Evolutionary conservation across 345 rosid species (phyloP), one percentile per base, ranked within the genome.

Genomic region (Salix viminalis): DNA sequence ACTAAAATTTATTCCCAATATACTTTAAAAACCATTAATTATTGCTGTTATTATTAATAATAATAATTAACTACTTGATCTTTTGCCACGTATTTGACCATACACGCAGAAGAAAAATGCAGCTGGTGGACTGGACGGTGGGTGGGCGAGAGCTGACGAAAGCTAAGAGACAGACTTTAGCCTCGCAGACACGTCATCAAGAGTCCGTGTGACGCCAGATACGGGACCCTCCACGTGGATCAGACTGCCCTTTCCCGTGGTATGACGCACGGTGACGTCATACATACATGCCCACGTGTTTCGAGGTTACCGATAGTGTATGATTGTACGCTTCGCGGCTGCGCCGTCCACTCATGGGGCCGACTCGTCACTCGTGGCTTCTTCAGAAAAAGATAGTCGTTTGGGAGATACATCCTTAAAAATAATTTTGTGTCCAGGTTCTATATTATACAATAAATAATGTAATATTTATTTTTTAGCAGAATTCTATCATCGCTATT

Each of bases 151-250:
- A 65, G 65, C 50, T 28, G 69, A 69, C 73, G 79, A 54, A 3
- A 8, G 6, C 36, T 5, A 23, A 1, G 30, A 2, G 69, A 44
- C 18, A 2, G 4, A 21, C 18, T 6, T 16, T 6, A 52, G 23
- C 21, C 54, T 34, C 65, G 24, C 54, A 26, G 52, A 41, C 70
- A 1, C 78, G 19, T 77, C 69, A 71, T 65, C 24, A 3, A 62
- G 9, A 23, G 65, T 50, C 65, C 62, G 39, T 1, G 23, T 71
- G 34, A 64, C 24, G 65, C 26, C 52, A 64, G 14, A 64, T 26
- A 3, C 58, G 14, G 79, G 79, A 0, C 68, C 75, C 79, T 2
- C 77, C 75, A 36, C 70, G 73, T 75, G 75, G 70, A 77, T 61
- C n/a, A 66, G 50, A 44, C 32, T 12, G 16, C 34, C 4, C 19